A percentile compares a stretch with the other conserved stretches of the same genome.
These are phyloP conservation scores for Terfezia claveryi DNA, from an alignment of 495 filamentous ascomycete species.

Conservation along the genomic window DNA sequence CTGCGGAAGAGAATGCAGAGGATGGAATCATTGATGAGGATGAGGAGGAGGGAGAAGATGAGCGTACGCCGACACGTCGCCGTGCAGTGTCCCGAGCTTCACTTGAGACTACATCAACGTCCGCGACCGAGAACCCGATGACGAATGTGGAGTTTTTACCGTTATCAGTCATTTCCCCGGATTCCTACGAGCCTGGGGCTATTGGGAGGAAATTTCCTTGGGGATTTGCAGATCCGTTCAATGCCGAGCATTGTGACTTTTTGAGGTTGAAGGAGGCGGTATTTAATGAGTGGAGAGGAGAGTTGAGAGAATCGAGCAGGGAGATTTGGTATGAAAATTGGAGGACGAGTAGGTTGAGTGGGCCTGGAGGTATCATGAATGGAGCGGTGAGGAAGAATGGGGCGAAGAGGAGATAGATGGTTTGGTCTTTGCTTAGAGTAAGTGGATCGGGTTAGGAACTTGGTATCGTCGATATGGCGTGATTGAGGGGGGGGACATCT, in stretches of 20 bases:
- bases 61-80: conserved; percentile 20
- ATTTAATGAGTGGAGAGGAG: conserved; percentile 78
- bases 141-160: conserved; percentile 41
- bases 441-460: too few relatives aligned
- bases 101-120: not conserved
- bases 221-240: conserved; percentile 87
- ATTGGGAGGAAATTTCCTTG: conserved; percentile 79
- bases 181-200: conserved; percentile 58
- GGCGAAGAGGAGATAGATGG: not conserved
- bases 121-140: conserved; percentile 6
- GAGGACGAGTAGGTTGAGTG: conserved; percentile 47
- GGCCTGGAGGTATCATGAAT: not conserved
- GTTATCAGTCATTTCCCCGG: conserved; percentile 82
- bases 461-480: too few relatives aligned
- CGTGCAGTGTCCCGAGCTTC: not conserved
- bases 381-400: not conserved
- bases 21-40: conserved; percentile 9
- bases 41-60: conserved; percentile 1
- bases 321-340: conserved; percentile 94
- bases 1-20: conserved; percentile 19
- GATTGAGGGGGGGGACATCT: too few relatives aligned
- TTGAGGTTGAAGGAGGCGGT: conserved; percentile 72
- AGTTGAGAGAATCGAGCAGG: conserved; percentile 75
- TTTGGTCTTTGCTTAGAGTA: too few relatives aligned
- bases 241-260: conserved; percentile 85